Percentiles rank a stretch among this genome's conserved stretches.
phyloP scores from a whole-genome alignment of 75 land plant species.

The Pinus taeda region DNA sequence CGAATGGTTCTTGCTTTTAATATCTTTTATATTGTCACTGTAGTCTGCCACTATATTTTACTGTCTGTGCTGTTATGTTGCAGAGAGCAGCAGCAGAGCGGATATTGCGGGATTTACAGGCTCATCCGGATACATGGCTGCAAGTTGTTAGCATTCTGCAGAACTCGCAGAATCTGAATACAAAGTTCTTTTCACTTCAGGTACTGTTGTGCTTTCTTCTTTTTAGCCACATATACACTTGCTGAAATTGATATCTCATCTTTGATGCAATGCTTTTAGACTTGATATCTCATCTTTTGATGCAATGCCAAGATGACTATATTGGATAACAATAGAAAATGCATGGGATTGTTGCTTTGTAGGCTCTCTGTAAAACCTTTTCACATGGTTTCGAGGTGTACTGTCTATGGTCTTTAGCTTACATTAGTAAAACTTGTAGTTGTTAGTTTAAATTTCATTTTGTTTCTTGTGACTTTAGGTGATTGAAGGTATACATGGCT shows the following conservation, averaged over 20 bases:
- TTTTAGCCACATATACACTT: not conserved
- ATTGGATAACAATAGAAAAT: not conserved
- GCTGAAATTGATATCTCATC: no score
- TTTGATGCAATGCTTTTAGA: no score
- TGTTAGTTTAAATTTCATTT: no score
- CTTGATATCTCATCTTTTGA: no score
- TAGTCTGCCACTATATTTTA: not conserved
- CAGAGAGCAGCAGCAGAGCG: conserved; percentile 98
- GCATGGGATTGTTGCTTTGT: not conserved
- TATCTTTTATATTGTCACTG: not conserved
- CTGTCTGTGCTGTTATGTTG: conserved; percentile 12
- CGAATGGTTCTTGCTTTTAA: not conserved
- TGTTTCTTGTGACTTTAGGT: conserved; percentile 41
- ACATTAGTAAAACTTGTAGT: no score
- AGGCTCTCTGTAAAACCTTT: not conserved
- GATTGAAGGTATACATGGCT: conserved; percentile 65
- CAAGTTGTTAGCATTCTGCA: conserved; percentile 95
- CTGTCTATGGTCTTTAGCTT: not conserved
- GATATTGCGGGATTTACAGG: conserved; percentile 89
- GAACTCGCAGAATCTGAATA: conserved; percentile 77
- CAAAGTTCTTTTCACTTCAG: conserved; percentile 98
- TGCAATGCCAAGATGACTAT: not conserved
- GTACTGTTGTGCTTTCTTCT: conserved; percentile 23
- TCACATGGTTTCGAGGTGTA: not conserved
- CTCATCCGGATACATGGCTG: conserved; percentile 95